Evolutionary conservation across 129 eudicot species (phyloP), one percentile per base, ranked within the genome.

Genomic region (Solidago caesia): DNA sequence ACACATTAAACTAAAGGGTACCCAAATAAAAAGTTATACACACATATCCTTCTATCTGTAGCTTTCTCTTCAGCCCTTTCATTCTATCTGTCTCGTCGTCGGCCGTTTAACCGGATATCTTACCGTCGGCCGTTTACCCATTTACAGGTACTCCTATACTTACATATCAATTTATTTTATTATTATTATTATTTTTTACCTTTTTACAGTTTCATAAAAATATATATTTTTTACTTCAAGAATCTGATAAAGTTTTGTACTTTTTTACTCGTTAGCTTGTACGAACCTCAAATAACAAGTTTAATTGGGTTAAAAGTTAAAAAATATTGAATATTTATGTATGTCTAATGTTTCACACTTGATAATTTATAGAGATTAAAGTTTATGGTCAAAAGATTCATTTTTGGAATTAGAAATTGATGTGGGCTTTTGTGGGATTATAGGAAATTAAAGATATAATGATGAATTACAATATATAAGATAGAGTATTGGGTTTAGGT

Each of bases 1-100:
- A 56, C 9, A 25, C 46, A 26, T 25, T 2, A 75, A 75, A 53
- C 52, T 64, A 42, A n/a, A 76, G 59, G 80, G 80, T 44, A 21
- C 39, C 14, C 27, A 2, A 6, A 5, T n/a, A 75, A 75, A 44
- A 58, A n/a, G n/a, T n/a, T 14, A 58, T 70, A 1, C 7, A 53
- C 49, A 47, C n/a, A 62, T 52, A 75, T 53, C 66, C 73, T 39
- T 0, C 11, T 13, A 49, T 51, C n/a, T 7, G 56, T 29, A 44
- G n/a, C 44, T 70, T 52, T 51, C 26, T 69, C 15, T 25, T 16
- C 12, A 26, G 29, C 57, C n/a, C 39, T 52, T 8, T n/a, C 64
- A 13, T 25, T 71, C 41, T n/a, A 16, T 53, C 12, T 41, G 42
- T 55, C 6, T 42, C 43, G 75, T 52, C 75, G 75, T 65, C 75